These are phyloP conservation scores for Perkinsus marinus DNA, from an alignment of 169 alveolate genomes.

Conservation along the genomic window DNA sequence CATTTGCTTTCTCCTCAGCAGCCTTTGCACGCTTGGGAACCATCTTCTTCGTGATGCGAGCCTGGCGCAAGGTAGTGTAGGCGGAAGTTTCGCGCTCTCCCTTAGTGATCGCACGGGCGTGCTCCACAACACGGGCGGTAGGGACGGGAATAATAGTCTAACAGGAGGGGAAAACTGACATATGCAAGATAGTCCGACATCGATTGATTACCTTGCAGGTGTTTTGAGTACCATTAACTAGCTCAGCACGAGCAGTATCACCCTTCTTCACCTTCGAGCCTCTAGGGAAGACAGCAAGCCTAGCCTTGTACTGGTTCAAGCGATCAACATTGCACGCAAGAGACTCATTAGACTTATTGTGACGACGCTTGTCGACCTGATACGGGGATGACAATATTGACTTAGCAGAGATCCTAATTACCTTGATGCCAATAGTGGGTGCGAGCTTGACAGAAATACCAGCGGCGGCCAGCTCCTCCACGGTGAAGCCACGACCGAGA, in stretches of 20 bases:
- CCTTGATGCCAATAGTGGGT: constrained; percentile 82
- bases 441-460: constrained; percentile 85
- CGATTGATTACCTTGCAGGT: not conserved
- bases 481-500: constrained; percentile 96
- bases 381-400: no score
- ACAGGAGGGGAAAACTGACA: not conserved
- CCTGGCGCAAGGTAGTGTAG: constrained; percentile 41
- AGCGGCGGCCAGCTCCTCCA: constrained; percentile 82
- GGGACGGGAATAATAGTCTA: constrained; percentile 17
- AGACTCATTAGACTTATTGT: constrained; percentile 81
- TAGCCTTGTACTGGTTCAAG: constrained; percentile 82
- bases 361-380: constrained; percentile 95
- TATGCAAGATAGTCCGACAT: not conserved
- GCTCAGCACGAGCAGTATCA: constrained; percentile 35
- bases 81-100: constrained; percentile 37
- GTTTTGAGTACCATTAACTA: not conserved
- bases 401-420: no score
- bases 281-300: constrained; percentile 39
- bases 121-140: constrained; percentile 1
- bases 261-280: constrained; percentile 92
- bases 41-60: constrained; percentile 25
- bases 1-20: not conserved
- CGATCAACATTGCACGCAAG: constrained; percentile 83
- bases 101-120: constrained; percentile 42
- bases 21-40: constrained; percentile 18